Evolutionary conservation across 2,329 filamentous ascomycete species (phyloP).

Genomic region (Lachnellula suecica): DNA sequence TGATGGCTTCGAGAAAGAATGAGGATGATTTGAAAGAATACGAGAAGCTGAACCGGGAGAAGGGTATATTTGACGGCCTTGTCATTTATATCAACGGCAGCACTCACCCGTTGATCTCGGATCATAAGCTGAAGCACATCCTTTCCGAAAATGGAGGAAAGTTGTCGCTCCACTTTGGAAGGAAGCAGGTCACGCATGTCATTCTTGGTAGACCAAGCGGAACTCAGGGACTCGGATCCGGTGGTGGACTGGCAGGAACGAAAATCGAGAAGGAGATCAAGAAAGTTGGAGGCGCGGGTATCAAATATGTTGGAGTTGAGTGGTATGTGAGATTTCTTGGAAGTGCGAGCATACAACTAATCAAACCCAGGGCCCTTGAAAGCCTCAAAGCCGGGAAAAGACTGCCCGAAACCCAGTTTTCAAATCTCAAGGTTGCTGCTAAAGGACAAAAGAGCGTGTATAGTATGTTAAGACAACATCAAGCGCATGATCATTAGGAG

Average conservation of each 20-base stretch:
- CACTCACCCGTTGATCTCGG: constrained; percentile 76
- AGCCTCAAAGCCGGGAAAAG: constrained; percentile 75
- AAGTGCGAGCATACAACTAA: constrained; percentile 3
- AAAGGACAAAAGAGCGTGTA: constrained; percentile 66
- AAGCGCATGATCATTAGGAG: constrained; percentile 5
- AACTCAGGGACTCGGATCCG: constrained; percentile 50
- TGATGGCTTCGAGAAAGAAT: constrained; percentile 38
- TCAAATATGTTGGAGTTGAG: constrained; percentile 79
- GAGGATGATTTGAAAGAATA: constrained; percentile 52
- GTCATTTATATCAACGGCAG: constrained; percentile 87
- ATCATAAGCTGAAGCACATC: constrained; percentile 81
- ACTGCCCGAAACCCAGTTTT: constrained; percentile 72
- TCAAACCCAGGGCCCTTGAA: constrained; percentile 67
- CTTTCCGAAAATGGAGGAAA: constrained; percentile 72
- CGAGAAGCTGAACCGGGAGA: constrained; percentile 26
- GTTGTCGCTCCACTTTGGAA: constrained; percentile 68
- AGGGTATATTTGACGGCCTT: constrained; percentile 64
- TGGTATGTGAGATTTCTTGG: constrained; percentile 54
- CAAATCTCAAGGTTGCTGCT: constrained; percentile 58
- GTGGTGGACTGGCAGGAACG: constrained; percentile 71
- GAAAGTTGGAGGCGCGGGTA: constrained; percentile 62
- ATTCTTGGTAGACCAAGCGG: constrained; percentile 65
- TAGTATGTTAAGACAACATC: constrained; percentile 41
- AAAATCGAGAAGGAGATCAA: constrained; percentile 83
- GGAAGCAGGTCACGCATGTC: constrained; percentile 80